Evolutionary conservation across 73 alveolate species (phyloP).

Genomic region (Paraurostyla sp.): DNA sequence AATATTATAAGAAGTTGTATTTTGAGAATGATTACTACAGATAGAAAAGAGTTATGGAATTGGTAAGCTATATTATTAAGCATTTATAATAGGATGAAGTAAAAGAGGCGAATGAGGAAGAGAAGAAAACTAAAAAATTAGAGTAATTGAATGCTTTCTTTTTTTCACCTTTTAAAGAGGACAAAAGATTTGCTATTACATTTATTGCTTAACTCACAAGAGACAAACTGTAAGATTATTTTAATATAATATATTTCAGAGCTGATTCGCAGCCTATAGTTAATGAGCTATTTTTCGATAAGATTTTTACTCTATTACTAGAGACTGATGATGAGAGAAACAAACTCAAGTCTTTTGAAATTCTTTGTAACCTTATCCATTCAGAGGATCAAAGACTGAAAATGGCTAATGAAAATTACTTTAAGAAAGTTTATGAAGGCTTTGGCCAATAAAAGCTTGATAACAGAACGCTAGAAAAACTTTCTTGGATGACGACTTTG

Average conservation of each 20-base stretch:
- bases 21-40: conserved; percentile 78
- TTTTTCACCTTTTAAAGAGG: conserved; percentile 74
- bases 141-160: conserved; percentile 58
- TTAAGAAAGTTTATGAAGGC: conserved; percentile 46
- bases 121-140: not conserved
- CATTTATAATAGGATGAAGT: conserved; percentile 1
- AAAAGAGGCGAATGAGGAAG: conserved; percentile 23
- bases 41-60: conserved; percentile 55
- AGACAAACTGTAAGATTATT: conserved; percentile 40
- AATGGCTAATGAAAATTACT: conserved; percentile 61
- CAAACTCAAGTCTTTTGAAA: conserved; percentile 59
- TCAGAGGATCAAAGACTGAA: conserved; percentile 46
- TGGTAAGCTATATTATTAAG: not conserved
- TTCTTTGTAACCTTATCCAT: conserved; percentile 65
- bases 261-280: conserved; percentile 59
- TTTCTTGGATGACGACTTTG: conserved; percentile 74
- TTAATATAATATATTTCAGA: not conserved
- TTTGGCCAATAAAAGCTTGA: conserved; percentile 19
- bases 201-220: conserved; percentile 68
- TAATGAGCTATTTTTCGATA: conserved; percentile 66
- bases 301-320: conserved; percentile 51
- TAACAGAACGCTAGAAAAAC: conserved; percentile 62
- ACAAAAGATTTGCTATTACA: conserved; percentile 67
- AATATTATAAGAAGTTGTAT: conserved; percentile 59
- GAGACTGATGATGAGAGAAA: conserved; percentile 67